These are phyloP conservation scores for Megacollybia marginata DNA, from an alignment of 768 basidiomycete species.

Conservation along the genomic window DNA sequence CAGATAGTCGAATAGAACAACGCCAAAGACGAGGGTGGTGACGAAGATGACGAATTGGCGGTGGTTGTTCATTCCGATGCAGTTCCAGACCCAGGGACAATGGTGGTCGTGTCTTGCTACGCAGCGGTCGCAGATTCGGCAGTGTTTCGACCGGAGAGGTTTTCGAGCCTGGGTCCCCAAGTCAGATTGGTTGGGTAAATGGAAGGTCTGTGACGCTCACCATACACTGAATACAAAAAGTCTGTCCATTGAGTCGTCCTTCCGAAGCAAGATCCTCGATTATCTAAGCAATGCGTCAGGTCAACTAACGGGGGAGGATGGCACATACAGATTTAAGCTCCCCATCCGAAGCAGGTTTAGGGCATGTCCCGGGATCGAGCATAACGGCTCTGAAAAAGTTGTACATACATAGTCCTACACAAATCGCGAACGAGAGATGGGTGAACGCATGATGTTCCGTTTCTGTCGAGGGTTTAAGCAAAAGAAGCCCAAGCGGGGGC, in stretches of 20 bases:
- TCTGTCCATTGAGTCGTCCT: slow-evolving; percentile 88
- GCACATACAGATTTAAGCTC: slow-evolving; percentile 77
- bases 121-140: slow-evolving; percentile 86
- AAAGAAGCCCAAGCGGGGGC: not conserved
- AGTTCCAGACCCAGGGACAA: slow-evolving; percentile 99
- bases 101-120: slow-evolving; percentile 92
- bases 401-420: slow-evolving; percentile 67
- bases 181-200: not conserved
- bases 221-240: slow-evolving; percentile 96
- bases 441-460: slow-evolving; percentile 69
- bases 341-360: slow-evolving; percentile 70
- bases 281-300: slow-evolving; percentile 38
- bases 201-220: slow-evolving; percentile 26
- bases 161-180: slow-evolving; percentile 58
- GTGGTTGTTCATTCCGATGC: slow-evolving; percentile 90
- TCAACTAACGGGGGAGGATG: not conserved
- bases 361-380: slow-evolving; percentile 85
- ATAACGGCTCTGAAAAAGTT: slow-evolving; percentile 89
- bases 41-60: slow-evolving; percentile 96
- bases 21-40: slow-evolving; percentile 72
- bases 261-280: slow-evolving; percentile 87
- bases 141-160: slow-evolving; percentile 92
- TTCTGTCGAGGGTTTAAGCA: slow-evolving; percentile 33
- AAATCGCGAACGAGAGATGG: slow-evolving; percentile 70
- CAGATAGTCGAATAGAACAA: slow-evolving; percentile 77